Evolutionary conservation across 208 protist species (phyloP).

Genomic region (Tetramitus jugosus): DNA sequence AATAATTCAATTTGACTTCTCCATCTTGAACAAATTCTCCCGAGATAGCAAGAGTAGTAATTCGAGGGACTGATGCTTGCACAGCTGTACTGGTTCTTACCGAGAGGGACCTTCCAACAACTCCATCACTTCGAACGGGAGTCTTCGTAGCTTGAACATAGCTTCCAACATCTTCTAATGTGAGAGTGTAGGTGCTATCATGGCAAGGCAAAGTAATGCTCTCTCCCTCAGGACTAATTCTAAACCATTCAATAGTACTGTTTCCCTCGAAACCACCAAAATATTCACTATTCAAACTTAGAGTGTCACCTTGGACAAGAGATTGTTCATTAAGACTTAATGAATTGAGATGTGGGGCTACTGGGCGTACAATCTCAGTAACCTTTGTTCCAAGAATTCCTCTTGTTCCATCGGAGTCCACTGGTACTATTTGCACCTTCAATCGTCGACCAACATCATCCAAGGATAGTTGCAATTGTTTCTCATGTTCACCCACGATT

Average conservation of each 20-base stretch:
- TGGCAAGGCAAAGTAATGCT: background rate
- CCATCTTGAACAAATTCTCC: background rate
- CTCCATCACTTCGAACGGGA: background rate
- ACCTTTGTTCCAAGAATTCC: background rate
- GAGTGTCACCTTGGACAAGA: background rate
- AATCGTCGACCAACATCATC: background rate
- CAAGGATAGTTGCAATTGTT: background rate
- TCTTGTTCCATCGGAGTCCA: background rate
- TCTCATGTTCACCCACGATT: background rate
- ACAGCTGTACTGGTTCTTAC: background rate
- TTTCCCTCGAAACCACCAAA: background rate
- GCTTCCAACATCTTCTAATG: background rate
- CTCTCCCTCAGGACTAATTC: background rate
- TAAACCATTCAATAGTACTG: background rate
- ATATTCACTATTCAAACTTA: background rate
- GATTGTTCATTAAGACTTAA: background rate
- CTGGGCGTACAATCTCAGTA: background rate
- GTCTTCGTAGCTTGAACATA: background rate
- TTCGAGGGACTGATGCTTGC: background rate
- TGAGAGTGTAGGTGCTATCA: background rate
- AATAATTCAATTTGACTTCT: background rate
- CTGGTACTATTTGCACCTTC: background rate
- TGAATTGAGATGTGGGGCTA: background rate
- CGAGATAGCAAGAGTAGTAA: background rate
- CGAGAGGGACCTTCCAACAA: background rate